These are phyloP conservation scores for Fusarium lateritium DNA, from an alignment of 2,329 filamentous ascomycete genomes.

Conservation along the genomic window DNA sequence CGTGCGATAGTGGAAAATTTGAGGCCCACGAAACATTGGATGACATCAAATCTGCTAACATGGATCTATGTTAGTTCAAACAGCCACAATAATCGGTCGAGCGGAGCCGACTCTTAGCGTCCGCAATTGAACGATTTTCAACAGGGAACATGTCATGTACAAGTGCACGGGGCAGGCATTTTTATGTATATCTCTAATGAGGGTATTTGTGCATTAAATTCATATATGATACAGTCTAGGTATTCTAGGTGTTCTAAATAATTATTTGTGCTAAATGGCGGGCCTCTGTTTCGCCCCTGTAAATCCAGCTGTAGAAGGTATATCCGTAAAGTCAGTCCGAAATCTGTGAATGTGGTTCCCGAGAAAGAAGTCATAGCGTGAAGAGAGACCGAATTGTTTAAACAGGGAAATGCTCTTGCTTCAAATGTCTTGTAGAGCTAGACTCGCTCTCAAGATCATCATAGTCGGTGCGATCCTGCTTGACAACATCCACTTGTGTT, in stretches of 20 bases:
- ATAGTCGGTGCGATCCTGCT: constrained; percentile 39
- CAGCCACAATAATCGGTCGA: constrained; percentile 24
- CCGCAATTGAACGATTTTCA: neutral
- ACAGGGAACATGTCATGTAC: constrained; percentile 10
- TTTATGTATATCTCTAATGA: neutral
- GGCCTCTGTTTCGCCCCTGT: neutral
- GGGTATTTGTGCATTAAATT: constrained; percentile 5
- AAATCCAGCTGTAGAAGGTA: neutral
- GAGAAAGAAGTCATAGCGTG: neutral
- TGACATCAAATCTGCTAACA: neutral
- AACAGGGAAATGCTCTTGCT: constrained; percentile 39
- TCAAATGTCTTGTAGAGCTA: constrained; percentile 45
- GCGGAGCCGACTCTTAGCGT: constrained; percentile 34
- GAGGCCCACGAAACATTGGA: constrained; percentile 2
- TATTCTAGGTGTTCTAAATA: neutral
- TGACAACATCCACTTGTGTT: constrained; percentile 40
- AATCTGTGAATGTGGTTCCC: neutral
- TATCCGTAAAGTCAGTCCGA: constrained; percentile 15
- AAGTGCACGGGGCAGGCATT: neutral
- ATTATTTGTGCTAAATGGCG: neutral
- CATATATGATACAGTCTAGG: constrained; percentile 10
- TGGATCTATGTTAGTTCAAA: constrained; percentile 6
- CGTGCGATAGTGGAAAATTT: neutral
- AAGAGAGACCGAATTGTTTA: neutral
- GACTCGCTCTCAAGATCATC: constrained; percentile 48